Percentiles rank a stretch among this genome's conserved stretches.
Evolutionary conservation across 306 rosid species (phyloP).

Genomic region (Fagus crenata): DNA sequence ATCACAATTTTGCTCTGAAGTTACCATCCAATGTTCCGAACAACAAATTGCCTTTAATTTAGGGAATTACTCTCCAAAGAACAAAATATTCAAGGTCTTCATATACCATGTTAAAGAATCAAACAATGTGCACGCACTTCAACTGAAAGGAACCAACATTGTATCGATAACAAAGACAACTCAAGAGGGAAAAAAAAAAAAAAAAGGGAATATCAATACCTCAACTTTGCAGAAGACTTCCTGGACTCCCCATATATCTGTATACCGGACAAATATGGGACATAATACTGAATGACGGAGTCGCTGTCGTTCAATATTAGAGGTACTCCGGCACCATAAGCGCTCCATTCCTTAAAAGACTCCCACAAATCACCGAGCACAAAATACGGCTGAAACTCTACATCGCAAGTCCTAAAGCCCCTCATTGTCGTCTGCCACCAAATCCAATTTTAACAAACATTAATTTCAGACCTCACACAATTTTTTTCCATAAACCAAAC

Average conservation of each 20-base stretch:
- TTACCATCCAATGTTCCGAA: background rate
- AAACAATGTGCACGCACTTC: background rate
- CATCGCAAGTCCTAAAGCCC: slow-evolving; percentile 45
- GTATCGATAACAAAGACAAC: background rate
- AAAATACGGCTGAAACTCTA: slow-evolving; percentile 69
- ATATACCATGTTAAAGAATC: background rate
- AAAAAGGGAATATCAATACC: slow-evolving; percentile 44
- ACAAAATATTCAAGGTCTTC: background rate
- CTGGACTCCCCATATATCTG: slow-evolving; percentile 59
- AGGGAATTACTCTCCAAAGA: background rate
- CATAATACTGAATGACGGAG: slow-evolving; percentile 78
- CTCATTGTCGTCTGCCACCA: slow-evolving; percentile 59
- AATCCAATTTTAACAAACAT: slow-evolving; percentile 26
- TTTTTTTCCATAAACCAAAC: background rate
- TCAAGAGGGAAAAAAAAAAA: background rate
- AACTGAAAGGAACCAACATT: background rate
- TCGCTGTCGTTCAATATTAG: slow-evolving; percentile 69
- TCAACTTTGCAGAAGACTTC: slow-evolving; percentile 50
- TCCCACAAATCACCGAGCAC: slow-evolving; percentile 86
- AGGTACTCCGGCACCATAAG: slow-evolving; percentile 95
- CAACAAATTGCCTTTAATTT: background rate
- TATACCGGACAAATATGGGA: slow-evolving; percentile 80
- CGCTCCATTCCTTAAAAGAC: slow-evolving; percentile 90
- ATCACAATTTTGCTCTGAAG: background rate
- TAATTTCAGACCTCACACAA: background rate